Base-by-base conservation (phyloP, 1,284 basidiomycete species). In the Trametes polyzona region DNA sequence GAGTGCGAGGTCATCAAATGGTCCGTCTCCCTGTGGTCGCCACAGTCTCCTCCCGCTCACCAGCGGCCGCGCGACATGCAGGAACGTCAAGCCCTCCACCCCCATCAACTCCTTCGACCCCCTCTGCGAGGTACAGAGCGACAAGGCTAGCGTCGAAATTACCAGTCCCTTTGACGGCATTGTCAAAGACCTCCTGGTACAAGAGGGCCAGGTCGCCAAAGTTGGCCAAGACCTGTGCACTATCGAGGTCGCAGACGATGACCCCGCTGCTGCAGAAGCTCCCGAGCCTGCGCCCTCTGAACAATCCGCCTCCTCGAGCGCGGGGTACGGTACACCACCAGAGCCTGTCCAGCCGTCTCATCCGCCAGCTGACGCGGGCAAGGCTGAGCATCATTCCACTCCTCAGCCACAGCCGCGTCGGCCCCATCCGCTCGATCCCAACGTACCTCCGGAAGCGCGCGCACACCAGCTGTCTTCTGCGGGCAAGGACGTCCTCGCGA, bases 131-230 rank as follows among this genome's bases (percentile, higher is more conserved):
- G 95, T 98, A 0, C 93, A 95, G 75, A 93, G 90, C 61, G 95
- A 98, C 81, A 98, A 98, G 74, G 92, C 92, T 2, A 93, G 88
- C 65, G 95, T 97, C 24, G 95, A 97, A 71, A 93, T 97, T 58
- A 97, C 95, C 0, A 91, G 88, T 55, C 93, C 95, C 0, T 95
- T 84, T 66, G 87, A 94, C 30, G 95, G 95, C 2, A 78, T 83
- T 29, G 78, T 97, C 42, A 85, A 80, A 57, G 78, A 88, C 52
- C 74, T 96, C 16, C 80, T 92, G 5, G 90, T 93, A 23, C 78
- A 87, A 61, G 91, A 90, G 62, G 95, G 95, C 17, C 84, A 93
- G 65, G 83, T 95, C 12, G 90, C 93, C 33, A 94, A 93, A 69
- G 95, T 97, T 16, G 95, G 95, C 23, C 77, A 83, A 43, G 86